phyloP scores from a whole-genome alignment of 371 early-diverging fungal genomes.

The Rhizopus arrhizus region DNA sequence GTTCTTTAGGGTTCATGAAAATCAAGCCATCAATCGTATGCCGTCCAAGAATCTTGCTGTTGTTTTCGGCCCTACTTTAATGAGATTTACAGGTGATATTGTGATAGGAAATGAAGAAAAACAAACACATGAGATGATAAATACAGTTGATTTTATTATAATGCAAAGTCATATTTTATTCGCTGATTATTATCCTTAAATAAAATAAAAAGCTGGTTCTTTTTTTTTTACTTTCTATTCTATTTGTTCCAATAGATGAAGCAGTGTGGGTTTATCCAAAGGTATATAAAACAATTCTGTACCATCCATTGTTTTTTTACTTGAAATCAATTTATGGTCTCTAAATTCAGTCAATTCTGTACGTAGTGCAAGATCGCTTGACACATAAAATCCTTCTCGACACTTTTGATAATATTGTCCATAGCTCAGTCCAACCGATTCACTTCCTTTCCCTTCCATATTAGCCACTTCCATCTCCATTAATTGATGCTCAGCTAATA shows the following conservation, averaged over 20 bases:
- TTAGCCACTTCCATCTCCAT: constrained; percentile 54
- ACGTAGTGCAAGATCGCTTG: constrained; percentile 78
- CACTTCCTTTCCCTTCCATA: constrained; percentile 39
- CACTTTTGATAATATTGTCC: constrained; percentile 69
- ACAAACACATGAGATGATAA: constrained; percentile 25
- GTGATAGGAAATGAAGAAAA: constrained; percentile 25
- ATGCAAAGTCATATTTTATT: constrained; percentile 27
- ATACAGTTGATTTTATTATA: constrained; percentile 27
- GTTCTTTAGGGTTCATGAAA: constrained; percentile 50
- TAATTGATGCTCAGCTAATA: constrained; percentile 75
- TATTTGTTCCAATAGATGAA: constrained; percentile 63
- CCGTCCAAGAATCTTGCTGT: constrained; percentile 83
- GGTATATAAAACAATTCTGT: constrained; percentile 85
- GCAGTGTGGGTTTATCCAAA: constrained; percentile 63
- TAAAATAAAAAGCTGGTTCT: constrained; percentile 2
- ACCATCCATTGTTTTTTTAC: constrained; percentile 69
- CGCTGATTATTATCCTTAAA: constrained; percentile 18
- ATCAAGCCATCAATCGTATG: constrained; percentile 75
- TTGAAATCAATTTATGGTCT: constrained; percentile 85
- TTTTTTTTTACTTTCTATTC: not conserved
- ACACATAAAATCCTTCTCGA: constrained; percentile 81
- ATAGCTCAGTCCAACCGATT: constrained; percentile 63
- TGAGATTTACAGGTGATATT: constrained; percentile 44
- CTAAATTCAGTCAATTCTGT: constrained; percentile 88
- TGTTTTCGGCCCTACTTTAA: constrained; percentile 88